Evolutionary conservation across 148 eudicot genomes (phyloP), one percentile per base, ranked within the genome.

Genomic region (Chenopodium quinoa): DNA sequence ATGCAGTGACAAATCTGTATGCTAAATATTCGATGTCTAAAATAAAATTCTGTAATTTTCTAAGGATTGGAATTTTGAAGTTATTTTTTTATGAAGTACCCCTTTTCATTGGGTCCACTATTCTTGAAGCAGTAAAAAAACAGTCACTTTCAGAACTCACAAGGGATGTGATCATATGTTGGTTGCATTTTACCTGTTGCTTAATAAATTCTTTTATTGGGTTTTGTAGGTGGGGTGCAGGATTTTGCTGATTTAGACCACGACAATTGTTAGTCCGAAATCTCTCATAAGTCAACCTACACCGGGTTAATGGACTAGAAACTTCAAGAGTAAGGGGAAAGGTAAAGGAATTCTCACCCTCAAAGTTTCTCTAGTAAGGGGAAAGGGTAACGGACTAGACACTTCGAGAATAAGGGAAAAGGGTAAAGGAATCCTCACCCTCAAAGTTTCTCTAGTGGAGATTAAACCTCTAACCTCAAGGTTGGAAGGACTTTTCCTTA

Each of bases 1-100:
- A n/a, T 0, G 0, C 16, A 23, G 79, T 73, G 82, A 83, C 84
- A 86, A 86, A 86, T 86, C 86, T 86, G 88, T 83, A 83, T 82
- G 79, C 86, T 86, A 83, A 86, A 86, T 86, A 86, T 86, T 83
- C 84, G 88, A 68, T 80, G 84, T 82, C 82, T 77, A 77, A 14
- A 64, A 80, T 72, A 81, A 64, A 83, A 80, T 76, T 9, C 83
- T 77, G 75, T 52, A 75, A 71, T 29, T 80, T 76, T 62, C 22
- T 32, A 44, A 75, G 76, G 82, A 75, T 79, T 83, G 73, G 66
- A 83, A 83, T 66, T 66, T 25, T 75, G 77, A 73, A 40, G 44
- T 40, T 40, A 40, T 40, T 50, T 79, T 79, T 60, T n/a, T 23
- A 46, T 22, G 17, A 2, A 56, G 27, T 71, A 47, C 31, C 60